phyloP scores from a whole-genome alignment of 2,329 filamentous ascomycete genomes.

The Colletotrichum agaves region DNA sequence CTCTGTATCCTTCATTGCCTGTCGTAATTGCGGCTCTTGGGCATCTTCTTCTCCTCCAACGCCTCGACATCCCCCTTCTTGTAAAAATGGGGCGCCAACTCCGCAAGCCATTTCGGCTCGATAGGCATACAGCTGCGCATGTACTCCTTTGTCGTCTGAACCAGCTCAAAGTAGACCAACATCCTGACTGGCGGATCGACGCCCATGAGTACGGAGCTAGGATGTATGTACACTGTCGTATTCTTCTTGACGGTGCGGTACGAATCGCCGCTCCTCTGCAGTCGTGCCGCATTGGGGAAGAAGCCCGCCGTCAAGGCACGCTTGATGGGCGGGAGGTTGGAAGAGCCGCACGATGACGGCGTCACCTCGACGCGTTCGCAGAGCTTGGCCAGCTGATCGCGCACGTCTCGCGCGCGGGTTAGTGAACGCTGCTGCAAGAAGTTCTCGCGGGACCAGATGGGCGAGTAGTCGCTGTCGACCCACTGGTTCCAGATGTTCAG shows the following conservation, averaged over 20 bases:
- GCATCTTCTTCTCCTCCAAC: conserved; percentile 77
- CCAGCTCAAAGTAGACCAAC: conserved; percentile 87
- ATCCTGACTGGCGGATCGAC: conserved; percentile 81
- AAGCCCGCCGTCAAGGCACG: conserved; percentile 92
- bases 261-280: conserved; percentile 85
- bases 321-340: conserved; percentile 82
- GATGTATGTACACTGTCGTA: conserved; percentile 91
- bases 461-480: conserved; percentile 90
- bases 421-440: conserved; percentile 93
- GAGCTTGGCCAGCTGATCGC: conserved; percentile 90
- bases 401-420: conserved; percentile 87
- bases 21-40: conserved; percentile 46
- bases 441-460: conserved; percentile 90
- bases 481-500: conserved; percentile 97
- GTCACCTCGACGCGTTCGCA: conserved; percentile 93
- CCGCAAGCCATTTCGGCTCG: conserved; percentile 84
- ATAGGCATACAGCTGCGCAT: conserved; percentile 90
- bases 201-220: conserved; percentile 82
- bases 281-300: conserved; percentile 89
- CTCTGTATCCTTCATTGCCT: background rate
- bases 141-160: conserved; percentile 89
- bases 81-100: conserved; percentile 94
- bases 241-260: conserved; percentile 95
- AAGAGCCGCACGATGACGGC: conserved; percentile 73
- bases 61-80: conserved; percentile 90